These are phyloP conservation scores for Bromus sterilis DNA, from an alignment of 176 grass and related monocot genomes.

Conservation along the genomic window DNA sequence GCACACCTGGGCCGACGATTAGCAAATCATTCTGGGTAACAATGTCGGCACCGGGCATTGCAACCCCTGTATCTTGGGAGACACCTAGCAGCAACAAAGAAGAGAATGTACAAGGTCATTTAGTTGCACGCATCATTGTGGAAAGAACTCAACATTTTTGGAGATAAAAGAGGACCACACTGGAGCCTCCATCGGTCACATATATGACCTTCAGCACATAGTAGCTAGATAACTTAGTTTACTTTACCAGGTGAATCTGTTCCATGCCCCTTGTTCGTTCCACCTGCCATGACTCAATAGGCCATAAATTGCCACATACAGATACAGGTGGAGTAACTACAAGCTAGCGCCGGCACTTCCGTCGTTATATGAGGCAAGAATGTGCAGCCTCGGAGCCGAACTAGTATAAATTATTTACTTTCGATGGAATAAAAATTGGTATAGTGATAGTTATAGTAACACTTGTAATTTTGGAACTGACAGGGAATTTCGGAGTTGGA, in stretches of 20 bases:
- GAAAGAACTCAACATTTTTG: not conserved
- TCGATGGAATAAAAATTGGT: not conserved
- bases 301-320: not conserved
- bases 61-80: conserved; percentile 18
- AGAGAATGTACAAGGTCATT: not conserved
- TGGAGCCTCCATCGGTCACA: not conserved
- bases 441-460: not conserved
- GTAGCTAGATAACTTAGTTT: not conserved
- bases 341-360: not conserved
- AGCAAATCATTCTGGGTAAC: conserved; percentile 65
- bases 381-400: not conserved
- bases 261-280: not conserved
- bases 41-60: conserved; percentile 2
- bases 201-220: not conserved
- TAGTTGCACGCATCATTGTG: not conserved
- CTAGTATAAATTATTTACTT: not conserved
- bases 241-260: not conserved
- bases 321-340: not conserved
- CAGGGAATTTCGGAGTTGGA: not conserved
- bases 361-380: not conserved
- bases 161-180: not conserved
- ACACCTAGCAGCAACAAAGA: conserved; percentile 2
- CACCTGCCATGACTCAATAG: not conserved
- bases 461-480: not conserved
- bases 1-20: conserved; percentile 86